Conservation (phyloP, 352 stramenopile species). For the Pythium diclinum region DNA sequence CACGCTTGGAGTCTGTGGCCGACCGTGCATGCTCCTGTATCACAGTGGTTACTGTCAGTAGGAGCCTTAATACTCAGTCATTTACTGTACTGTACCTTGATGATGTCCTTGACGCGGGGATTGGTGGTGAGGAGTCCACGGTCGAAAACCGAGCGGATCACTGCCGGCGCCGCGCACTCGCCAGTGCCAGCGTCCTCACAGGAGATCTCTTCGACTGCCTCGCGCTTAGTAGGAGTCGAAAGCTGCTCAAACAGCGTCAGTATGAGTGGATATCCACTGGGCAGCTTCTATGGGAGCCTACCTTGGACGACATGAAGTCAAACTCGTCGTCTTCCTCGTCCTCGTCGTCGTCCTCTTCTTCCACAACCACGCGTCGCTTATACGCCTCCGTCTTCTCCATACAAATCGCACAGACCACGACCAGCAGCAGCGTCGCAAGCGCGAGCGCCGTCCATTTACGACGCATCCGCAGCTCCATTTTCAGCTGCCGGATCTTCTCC, state of each 20-base stretch:
- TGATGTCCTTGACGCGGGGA: slow-evolving; percentile 41
- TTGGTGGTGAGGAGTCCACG: slow-evolving; percentile 57
- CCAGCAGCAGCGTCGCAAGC: slow-evolving; percentile 9
- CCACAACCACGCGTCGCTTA: slow-evolving; percentile 1
- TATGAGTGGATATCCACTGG: background rate
- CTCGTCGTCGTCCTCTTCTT: slow-evolving; percentile 30
- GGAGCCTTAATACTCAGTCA: too few relatives aligned
- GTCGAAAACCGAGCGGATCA: slow-evolving; percentile 34
- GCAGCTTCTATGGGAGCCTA: slow-evolving; percentile 4
- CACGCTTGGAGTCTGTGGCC: slow-evolving; percentile 5
- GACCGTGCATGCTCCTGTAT: slow-evolving; percentile 38
- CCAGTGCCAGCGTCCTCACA: slow-evolving; percentile 4
- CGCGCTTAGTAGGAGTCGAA: background rate
- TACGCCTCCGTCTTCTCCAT: slow-evolving; percentile 1
- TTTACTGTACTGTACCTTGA: background rate
- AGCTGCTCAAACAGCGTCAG: slow-evolving; percentile 4
- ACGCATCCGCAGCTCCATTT: slow-evolving; percentile 3
- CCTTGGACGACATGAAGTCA: slow-evolving; percentile 36
- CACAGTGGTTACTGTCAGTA: background rate
- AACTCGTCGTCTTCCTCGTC: slow-evolving; percentile 35
- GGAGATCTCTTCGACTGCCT: background rate
- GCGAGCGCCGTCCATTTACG: slow-evolving; percentile 20
- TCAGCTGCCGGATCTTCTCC: background rate
- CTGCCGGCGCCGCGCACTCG: slow-evolving; percentile 26
- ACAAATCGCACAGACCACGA: slow-evolving; percentile 12